Base-by-base conservation (phyloP, 2,329 filamentous ascomycete genomes). In the Emergomyces orientalis region DNA sequence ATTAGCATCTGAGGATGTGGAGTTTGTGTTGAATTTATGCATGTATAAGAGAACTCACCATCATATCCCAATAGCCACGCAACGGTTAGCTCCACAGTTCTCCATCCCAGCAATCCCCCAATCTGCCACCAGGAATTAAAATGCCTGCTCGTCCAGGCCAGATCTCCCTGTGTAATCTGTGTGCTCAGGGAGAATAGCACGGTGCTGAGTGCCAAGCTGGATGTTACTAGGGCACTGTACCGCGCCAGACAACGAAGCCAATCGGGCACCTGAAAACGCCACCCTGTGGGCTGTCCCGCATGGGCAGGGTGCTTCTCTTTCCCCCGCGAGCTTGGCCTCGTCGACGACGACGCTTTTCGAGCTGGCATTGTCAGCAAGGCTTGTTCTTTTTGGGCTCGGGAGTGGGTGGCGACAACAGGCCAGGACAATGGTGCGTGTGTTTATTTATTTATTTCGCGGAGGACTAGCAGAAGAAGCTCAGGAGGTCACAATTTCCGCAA, bases 31-130 rank as follows among this genome's bases (percentile, higher is more conserved):
- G 30, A 30, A 14, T 34, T 22, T n/a, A 8, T 37, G n/a, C 17
- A 13, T 27, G 9, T 34, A 14, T 5, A 41, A 34, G 25, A 52
- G 17, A 67, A 67, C 74, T 65, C 65, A 80, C 78, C 73, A 74
- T 95, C 90, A 72, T 88, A 89, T 66, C 86, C 81, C 52, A 86
- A 80, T 69, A 83, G 84, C 90, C 91, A 96, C 56, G 84, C 87
- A 56, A 92, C 71, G 30, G 80, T 84, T 61, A 96, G 80, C 73
- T 91, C 87, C 56, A 86, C 74, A 19, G 76, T 73, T 84, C 89
- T 81, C 79, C 80, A 83, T 13, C 69, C 80, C 60, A 86, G 71
- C 65, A 85, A 71, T 19, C 76, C 78, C 6, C 75, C 79, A 34
- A 90, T 81, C 72, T 90, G 85, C 71, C 77, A 76, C 80, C 84